phyloP scores from a whole-genome alignment of 2,329 filamentous ascomycete genomes.

The Epichloe bromicola region DNA sequence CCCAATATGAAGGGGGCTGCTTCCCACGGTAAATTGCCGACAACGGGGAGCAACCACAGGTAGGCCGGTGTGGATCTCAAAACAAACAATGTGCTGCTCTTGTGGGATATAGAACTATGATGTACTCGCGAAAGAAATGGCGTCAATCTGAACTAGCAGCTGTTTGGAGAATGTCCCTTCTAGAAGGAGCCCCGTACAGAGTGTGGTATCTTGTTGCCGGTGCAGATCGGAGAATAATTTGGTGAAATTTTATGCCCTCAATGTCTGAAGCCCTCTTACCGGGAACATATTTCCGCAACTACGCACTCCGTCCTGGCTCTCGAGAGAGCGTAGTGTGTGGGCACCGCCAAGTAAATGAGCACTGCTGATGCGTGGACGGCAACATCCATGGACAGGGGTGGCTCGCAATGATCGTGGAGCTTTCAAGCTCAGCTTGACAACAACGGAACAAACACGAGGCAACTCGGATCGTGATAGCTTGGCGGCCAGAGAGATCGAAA shows the following conservation, averaged over 20 bases:
- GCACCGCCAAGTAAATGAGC: slow-evolving; percentile 1
- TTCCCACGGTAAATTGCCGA: slow-evolving; percentile 5
- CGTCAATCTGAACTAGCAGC: neutral
- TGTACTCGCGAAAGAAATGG: neutral
- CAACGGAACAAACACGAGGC: neutral
- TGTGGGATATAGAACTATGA: neutral
- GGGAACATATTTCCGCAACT: slow-evolving; percentile 1
- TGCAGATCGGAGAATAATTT: slow-evolving; percentile 7
- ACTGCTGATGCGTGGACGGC: slow-evolving; percentile 3
- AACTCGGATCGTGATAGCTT: neutral
- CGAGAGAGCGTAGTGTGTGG: slow-evolving; percentile 1
- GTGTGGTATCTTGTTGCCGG: slow-evolving; percentile 1
- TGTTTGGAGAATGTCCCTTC: neutral
- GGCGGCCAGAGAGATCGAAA: neutral
- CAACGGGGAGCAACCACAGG: slow-evolving; percentile 1
- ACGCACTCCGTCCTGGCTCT: neutral
- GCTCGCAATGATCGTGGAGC: neutral
- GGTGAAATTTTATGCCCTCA: slow-evolving; percentile 7
- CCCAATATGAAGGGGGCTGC: slow-evolving; percentile 5
- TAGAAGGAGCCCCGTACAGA: neutral
- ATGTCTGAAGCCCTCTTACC: neutral
- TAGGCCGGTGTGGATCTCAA: slow-evolving; percentile 5
- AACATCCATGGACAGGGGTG: slow-evolving; percentile 7
- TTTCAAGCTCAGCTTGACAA: neutral
- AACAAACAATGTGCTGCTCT: slow-evolving; percentile 1